phyloP scores from a whole-genome alignment of 495 filamentous ascomycete genomes.

The Trypethelium eluteriae region DNA sequence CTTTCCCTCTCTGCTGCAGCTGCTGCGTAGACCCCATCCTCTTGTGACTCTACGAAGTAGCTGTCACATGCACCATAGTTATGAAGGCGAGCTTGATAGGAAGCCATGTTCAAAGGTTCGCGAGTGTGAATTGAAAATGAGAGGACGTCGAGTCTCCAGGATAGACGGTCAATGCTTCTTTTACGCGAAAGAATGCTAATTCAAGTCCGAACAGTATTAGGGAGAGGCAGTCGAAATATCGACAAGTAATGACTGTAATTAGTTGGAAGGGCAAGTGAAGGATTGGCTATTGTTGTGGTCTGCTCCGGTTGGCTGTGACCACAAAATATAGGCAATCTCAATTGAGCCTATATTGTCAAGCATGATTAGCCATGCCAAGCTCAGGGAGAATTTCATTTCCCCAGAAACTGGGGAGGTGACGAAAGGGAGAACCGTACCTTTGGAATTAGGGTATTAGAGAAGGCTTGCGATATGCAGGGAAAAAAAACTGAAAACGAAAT shows the following conservation, averaged over 20 bases:
- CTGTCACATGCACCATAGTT: conserved; percentile 51
- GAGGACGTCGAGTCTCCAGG: conserved; percentile 37
- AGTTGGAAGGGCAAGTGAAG: conserved; percentile 42
- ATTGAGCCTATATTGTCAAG: conserved; percentile 15
- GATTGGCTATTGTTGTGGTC: conserved; percentile 18
- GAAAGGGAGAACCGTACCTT: conserved; percentile 24
- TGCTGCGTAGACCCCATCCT: conserved; percentile 43
- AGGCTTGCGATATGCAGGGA: conserved; percentile 13
- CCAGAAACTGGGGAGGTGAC: conserved; percentile 14
- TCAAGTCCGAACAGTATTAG: conserved; percentile 18
- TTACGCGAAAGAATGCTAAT: conserved; percentile 14
- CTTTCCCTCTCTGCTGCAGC: conserved; percentile 53
- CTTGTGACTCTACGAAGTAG: conserved; percentile 73
- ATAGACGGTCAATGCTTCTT: conserved; percentile 21
- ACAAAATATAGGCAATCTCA: conserved; percentile 26
- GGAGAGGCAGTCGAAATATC: conserved; percentile 25
- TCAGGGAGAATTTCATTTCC: conserved; percentile 18
- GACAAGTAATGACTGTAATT: conserved; percentile 36
- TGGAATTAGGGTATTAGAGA: conserved; percentile 26
- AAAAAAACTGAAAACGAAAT: conserved; percentile 9
- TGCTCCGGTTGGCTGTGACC: conserved; percentile 28
- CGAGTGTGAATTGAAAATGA: conserved; percentile 39
- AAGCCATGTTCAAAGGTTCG: conserved; percentile 38
- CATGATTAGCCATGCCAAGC: conserved; percentile 17
- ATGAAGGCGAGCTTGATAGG: conserved; percentile 37